Evolutionary conservation across 768 basidiomycete species (phyloP), one percentile per base, ranked within the genome.

Genomic region (Termitomyces sp.): DNA sequence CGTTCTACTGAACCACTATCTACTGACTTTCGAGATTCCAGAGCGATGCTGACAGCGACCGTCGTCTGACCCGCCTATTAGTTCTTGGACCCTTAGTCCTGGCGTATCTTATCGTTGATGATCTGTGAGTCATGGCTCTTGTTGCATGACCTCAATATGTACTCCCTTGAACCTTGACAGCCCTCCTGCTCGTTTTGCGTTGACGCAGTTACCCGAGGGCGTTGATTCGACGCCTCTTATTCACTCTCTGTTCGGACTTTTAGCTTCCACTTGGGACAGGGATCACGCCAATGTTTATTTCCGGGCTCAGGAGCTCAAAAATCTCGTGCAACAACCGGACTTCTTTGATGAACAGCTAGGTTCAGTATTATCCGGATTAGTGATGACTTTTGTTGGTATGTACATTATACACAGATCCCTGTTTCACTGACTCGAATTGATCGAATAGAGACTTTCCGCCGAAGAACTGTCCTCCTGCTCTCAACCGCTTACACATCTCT

Each of bases 401-500:
- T 70, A 20, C 22, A 40, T 43, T 55, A 43, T 44, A 46, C 26
- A 43, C 38, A 30, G 35, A 32, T 33, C 30, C 44, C 41, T 22
- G 28, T 28, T 18, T 40, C 47, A 28, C 47, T 59, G 8, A 22
- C 13, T 36, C 22, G 53, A 51, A 54, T 54, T 18, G 47, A 55
- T 46, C 7, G 54, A 30, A 18, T 41, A 90, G 88, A 81, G 3
- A 66, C 74, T 9, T 90, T 89, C 70, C 83, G 86, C 45, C 65
- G 65, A 55, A 76, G 82, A 58, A 85, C 84, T 0, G 77, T 86
- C 60, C 63, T 64, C 1, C 73, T 90, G 9, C 63, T 90, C 22
- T 78, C 83, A 9, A 81, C 76, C 63, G 86, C 85, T n/a, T 90
- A 88, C 68, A 78, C 80, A 3, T 83, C 85, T 1, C 70, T 91